Base-by-base conservation (phyloP, 371 early-diverging fungal genomes). In the Syncephalastrum contaminatum region DNA sequence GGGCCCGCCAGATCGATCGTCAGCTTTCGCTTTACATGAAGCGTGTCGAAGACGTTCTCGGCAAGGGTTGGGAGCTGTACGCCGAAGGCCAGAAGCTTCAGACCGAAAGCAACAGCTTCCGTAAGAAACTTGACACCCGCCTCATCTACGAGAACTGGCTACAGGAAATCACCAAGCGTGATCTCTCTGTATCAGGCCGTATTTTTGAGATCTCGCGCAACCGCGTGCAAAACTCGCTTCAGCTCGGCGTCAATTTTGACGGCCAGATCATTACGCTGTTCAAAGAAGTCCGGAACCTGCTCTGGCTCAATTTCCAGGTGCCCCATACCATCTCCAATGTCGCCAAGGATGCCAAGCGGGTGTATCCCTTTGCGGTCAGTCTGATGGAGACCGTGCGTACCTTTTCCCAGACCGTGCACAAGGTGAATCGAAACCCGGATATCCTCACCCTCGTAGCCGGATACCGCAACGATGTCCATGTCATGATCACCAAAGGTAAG, bases 1-100 rank as follows among this genome's bases (percentile, higher is more conserved):
- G 99, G 99, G 94, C 94, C n/a, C 87, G 90, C 48, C 96, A 97
- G 72, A 96, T 99, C 63, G 99, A 99, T 64, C 90, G 93, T 42
- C 98, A 98, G 75, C 83, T 99, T 12, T 88, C 89, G 25, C 70
- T 89, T 39, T 96, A 95, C 76, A 97, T 99, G 97, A 90, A 88
- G 47, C 91, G 96, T 46, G 97, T 99, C 10, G 98, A 98, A 69
- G 95, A 93, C 72, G 96, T 99, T 21, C 83, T 99, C 19, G 99
- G 99, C 47, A 88, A 91, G 60, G 98, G 97, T 19, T 99, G 97
- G 98, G 94, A 94, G 73, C 80, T 90, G 36, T 96, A 98, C 60
- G 91, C 93, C 4, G 99, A 98, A 69, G 99, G 99, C 21, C 94
- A 94, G 67, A 90, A 94, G 61, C 82, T 99, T 10, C 87, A 92